These are phyloP conservation scores for Cucurbita maxima DNA, from an alignment of 306 rosid genomes.

Conservation along the genomic window DNA sequence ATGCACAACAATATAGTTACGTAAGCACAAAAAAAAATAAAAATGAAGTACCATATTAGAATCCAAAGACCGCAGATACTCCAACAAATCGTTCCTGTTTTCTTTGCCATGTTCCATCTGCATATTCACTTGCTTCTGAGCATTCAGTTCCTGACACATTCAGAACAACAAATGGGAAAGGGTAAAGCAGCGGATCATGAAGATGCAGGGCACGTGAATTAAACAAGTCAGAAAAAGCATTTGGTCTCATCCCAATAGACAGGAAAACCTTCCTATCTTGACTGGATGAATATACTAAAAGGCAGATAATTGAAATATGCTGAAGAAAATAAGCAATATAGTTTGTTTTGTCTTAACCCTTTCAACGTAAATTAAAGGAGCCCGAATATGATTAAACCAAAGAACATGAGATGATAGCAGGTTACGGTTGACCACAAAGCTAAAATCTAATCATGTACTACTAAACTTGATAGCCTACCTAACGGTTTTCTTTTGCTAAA, in stretches of 20 bases:
- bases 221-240: background rate
- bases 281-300: background rate
- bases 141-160: constrained; percentile 61
- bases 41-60: constrained; percentile 56
- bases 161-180: constrained; percentile 4
- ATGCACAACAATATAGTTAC: background rate
- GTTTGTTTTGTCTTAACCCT: background rate
- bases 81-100: constrained; percentile 59
- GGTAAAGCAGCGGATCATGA: constrained; percentile 4
- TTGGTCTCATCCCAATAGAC: background rate
- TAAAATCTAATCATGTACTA: background rate
- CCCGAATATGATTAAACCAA: background rate
- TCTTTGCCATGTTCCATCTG: constrained; percentile 48
- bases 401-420: background rate
- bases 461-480: background rate
- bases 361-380: background rate
- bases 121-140: constrained; percentile 43
- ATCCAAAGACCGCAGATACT: constrained; percentile 76
- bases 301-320: background rate
- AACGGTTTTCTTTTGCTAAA: background rate
- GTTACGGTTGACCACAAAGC: background rate
- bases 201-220: background rate
- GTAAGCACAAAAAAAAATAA: background rate
- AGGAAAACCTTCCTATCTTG: background rate
- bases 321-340: background rate